phyloP scores from a whole-genome alignment of 345 rosid species.

The Microcos paniculata region DNA sequence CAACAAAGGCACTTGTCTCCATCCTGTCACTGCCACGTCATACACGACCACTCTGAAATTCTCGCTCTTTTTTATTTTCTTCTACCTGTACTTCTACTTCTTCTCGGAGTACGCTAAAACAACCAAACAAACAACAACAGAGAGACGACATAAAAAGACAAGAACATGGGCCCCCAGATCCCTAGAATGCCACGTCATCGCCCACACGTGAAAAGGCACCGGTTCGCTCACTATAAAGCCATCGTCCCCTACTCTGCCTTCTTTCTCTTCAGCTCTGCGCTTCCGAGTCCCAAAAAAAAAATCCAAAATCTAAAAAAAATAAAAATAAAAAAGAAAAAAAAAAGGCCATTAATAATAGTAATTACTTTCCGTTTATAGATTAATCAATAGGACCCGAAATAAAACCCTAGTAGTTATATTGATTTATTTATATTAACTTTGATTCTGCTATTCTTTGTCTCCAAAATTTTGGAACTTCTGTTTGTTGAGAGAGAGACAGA shows the following conservation, averaged over 20 bases:
- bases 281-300: not conserved
- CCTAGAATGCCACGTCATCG: constrained; percentile 28
- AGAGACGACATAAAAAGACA: not conserved
- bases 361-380: constrained; percentile 19
- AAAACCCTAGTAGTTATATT: constrained; percentile 2
- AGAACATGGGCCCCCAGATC: not conserved
- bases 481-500: not conserved
- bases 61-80: not conserved
- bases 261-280: constrained; percentile 2
- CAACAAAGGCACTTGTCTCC: not conserved
- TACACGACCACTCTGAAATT: not conserved
- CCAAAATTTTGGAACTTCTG: not conserved
- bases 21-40: not conserved
- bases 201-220: constrained; percentile 15
- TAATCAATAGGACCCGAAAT: not conserved
- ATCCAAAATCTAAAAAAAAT: not conserved
- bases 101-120: not conserved
- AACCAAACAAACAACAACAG: not conserved
- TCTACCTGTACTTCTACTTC: not conserved
- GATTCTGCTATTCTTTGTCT: not conserved
- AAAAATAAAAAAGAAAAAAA: not conserved
- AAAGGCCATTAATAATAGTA: not conserved
- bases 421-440: not conserved
- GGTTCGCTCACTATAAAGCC: constrained; percentile 18
- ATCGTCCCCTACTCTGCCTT: not conserved